Conservation (phyloP, 768 basidiomycete genomes). For the Auricularia cornea region DNA sequence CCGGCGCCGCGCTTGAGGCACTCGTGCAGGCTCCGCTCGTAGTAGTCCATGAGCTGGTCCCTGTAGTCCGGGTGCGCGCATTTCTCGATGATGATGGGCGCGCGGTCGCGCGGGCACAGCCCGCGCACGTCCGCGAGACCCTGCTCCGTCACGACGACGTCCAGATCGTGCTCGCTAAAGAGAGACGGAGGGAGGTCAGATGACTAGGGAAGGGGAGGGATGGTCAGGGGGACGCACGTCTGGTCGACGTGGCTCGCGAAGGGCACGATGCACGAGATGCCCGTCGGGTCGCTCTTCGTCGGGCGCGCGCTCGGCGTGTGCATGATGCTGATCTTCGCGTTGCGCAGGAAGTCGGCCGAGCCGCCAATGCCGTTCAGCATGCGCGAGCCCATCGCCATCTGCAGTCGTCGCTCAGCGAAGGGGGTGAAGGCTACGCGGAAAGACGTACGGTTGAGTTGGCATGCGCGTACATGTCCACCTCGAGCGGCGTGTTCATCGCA, state of each 20-base stretch:
- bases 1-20: slow-evolving; percentile 14
- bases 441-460: slow-evolving; percentile 15
- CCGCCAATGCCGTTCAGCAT: slow-evolving; percentile 21
- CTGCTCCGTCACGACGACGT: slow-evolving; percentile 19
- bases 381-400: slow-evolving; percentile 14
- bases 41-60: slow-evolving; percentile 17
- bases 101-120: slow-evolving; percentile 16
- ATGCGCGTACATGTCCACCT: slow-evolving; percentile 20
- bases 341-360: slow-evolving; percentile 18
- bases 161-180: slow-evolving; percentile 4
- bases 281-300: slow-evolving; percentile 19
- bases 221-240: slow-evolving; percentile 4
- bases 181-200: background rate
- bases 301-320: slow-evolving; percentile 16
- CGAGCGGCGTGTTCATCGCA: slow-evolving; percentile 19
- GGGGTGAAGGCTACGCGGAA: too few relatives aligned
- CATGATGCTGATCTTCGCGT: slow-evolving; percentile 18
- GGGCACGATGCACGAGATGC: slow-evolving; percentile 22
- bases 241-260: slow-evolving; percentile 20
- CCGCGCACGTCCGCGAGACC: slow-evolving; percentile 22
- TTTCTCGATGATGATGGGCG: slow-evolving; percentile 20
- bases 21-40: slow-evolving; percentile 18
- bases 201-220: background rate
- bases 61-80: slow-evolving; percentile 20
- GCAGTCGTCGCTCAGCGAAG: too few relatives aligned